Base-by-base conservation (phyloP, 129 eudicot species). In the Ambrosia artemisiifolia region DNA sequence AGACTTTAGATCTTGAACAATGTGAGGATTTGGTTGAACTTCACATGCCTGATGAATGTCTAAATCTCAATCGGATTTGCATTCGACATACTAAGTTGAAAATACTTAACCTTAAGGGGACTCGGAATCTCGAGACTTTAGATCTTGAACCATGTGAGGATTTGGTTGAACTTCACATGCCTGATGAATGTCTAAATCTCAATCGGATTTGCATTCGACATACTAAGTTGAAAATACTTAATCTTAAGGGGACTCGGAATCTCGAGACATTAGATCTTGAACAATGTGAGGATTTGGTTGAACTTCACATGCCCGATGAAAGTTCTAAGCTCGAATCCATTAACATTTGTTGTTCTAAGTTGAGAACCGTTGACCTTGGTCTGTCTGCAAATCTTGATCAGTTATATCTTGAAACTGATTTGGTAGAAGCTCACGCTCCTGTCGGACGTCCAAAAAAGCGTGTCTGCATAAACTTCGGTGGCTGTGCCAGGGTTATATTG, bases 321-420 rank as follows among this genome's bases (percentile, higher is more conserved):
- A 4, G 30, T 71, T 28, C 35, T 3, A 7, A 56, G 35, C 75
- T 71, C 3, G 11, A 12, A 24, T 11, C 43, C n/a, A 20, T 19
- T 19, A 0, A 19, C 17, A 17, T 70, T 3, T 0, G 12, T 7
- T 5, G 7, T 6, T 20, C 66, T 53, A 56, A 71, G 28, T 55
- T 71, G 42, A 56, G 16, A 34, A 38, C 75, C 9, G 55, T 71
- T 36, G 28, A 55, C 75, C 65, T 70, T 19, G 20, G 75, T 53
- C 12, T 70, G 65, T 5, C 65, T 55, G 54, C 54, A 7, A 38
- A 55, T 70, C 53, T 70, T 5, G 35, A 70, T 38, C 3, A 7
- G 0, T 55, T 70, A n/a, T 18, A 9, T 36, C 18, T 70, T 70
- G 4, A 7, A 35, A 14, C 5, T 36, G 0, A 18, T 18, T 54